A percentile compares a stretch with the other conserved stretches of the same genome.
phyloP scores from a whole-genome alignment of 2,329 filamentous ascomycete genomes.

The Epichloe glyceriae region DNA sequence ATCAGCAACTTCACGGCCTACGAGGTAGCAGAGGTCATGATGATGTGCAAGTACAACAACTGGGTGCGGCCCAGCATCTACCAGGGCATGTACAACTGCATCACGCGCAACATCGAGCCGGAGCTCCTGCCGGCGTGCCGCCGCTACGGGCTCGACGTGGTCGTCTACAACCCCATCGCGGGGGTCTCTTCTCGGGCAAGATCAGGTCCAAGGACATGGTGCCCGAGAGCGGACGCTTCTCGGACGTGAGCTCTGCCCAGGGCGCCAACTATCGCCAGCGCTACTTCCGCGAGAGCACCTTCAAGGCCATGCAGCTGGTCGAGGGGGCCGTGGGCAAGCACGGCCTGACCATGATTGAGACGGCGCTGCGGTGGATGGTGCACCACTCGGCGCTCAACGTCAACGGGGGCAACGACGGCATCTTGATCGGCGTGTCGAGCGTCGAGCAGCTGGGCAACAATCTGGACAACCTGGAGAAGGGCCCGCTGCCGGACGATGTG shows the following conservation, averaged over 20 bases:
- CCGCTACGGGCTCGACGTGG: slow-evolving; percentile 65
- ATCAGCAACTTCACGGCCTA: slow-evolving; percentile 77
- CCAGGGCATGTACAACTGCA: slow-evolving; percentile 79
- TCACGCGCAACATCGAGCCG: slow-evolving; percentile 61
- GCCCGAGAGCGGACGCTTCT: slow-evolving; percentile 59
- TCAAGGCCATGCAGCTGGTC: slow-evolving; percentile 52
- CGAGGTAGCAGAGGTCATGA: slow-evolving; percentile 75
- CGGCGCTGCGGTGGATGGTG: slow-evolving; percentile 57
- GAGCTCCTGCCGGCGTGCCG: slow-evolving; percentile 63
- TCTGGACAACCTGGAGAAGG: slow-evolving; percentile 47
- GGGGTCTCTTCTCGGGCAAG: slow-evolving; percentile 74
- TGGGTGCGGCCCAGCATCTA: slow-evolving; percentile 79
- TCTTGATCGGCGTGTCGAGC: slow-evolving; percentile 47
- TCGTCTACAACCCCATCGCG: slow-evolving; percentile 72
- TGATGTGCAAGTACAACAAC: slow-evolving; percentile 63
- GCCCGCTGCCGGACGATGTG: slow-evolving; percentile 64
- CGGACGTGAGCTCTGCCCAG: slow-evolving; percentile 35
- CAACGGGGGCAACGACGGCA: slow-evolving; percentile 41
- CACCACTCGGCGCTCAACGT: slow-evolving; percentile 53
- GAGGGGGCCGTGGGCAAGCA: slow-evolving; percentile 56
- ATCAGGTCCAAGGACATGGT: slow-evolving; percentile 52
- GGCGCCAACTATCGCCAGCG: slow-evolving; percentile 49
- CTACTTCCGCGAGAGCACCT: slow-evolving; percentile 57
- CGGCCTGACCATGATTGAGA: slow-evolving; percentile 56
- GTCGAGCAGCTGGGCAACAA: slow-evolving; percentile 45